Evolutionary conservation across 352 stramenopile species (phyloP).

Genomic region (Phytophthora pseudosyringae): DNA sequence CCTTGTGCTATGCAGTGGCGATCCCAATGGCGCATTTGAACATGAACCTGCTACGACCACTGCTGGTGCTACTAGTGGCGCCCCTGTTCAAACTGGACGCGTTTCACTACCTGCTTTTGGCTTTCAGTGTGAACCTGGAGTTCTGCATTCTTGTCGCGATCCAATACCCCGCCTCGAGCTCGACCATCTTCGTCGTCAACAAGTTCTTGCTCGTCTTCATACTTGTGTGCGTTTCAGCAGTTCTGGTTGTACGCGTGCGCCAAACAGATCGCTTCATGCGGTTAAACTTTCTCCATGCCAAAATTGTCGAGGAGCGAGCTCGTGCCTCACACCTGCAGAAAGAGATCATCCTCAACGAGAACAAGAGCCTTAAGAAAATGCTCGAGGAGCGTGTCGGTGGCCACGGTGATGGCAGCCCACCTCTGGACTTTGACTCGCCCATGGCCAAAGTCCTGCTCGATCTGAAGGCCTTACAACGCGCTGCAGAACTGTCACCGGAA

Average conservation of each 20-base stretch:
- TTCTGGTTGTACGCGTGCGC: constrained; percentile 70
- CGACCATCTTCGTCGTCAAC: constrained; percentile 67
- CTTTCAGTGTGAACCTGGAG: constrained; percentile 67
- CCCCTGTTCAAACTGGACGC: constrained; percentile 81
- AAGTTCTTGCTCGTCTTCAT: constrained; percentile 79
- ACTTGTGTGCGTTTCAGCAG: constrained; percentile 54
- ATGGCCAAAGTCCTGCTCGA: constrained; percentile 84
- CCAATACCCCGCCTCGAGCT: constrained; percentile 65
- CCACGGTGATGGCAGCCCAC: constrained; percentile 31
- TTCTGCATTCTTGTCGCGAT: constrained; percentile 71
- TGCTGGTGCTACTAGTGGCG: constrained; percentile 65
- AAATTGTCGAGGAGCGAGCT: constrained; percentile 73
- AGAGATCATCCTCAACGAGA: constrained; percentile 86
- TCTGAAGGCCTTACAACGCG: constrained; percentile 74
- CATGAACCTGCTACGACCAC: constrained; percentile 66
- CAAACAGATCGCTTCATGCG: constrained; percentile 80
- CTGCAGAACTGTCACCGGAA: constrained; percentile 63
- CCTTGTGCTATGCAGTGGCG: constrained; percentile 40
- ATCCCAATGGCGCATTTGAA: constrained; percentile 76
- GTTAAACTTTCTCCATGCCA: constrained; percentile 78
- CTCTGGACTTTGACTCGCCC: constrained; percentile 80
- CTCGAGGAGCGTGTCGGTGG: constrained; percentile 61
- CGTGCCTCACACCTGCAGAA: constrained; percentile 73
- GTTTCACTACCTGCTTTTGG: constrained; percentile 72
- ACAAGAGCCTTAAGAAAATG: constrained; percentile 86